Base-by-base conservation (phyloP, 805 yeast species). In the Isabelozyma pseudorhagii region DNA sequence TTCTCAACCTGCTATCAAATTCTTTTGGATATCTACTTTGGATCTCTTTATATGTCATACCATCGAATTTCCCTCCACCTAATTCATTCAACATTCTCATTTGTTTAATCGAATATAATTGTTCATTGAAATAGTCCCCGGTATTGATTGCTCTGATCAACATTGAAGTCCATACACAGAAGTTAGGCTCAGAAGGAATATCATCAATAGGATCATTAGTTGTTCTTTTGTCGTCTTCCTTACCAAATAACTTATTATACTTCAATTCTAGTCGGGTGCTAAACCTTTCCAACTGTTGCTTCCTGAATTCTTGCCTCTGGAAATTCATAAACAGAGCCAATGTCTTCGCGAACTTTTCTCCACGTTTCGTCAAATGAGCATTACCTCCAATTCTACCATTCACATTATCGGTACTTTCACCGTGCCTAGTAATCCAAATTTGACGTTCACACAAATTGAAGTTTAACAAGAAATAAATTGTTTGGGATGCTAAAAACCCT, bases 131-230 rank as follows among this genome's bases (percentile, higher is more conserved):
- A 54, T 75, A 78, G 46, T 80, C 77, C 0, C 93, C 89, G 0
- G 97, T 88, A 65, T 91, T 89, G 8, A 87, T 75, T 2, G 94
- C 79, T 53, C 99, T 76, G 39, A 77, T 66, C 53, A 93, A 75
- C 94, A 91, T 89, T 17, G 96, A 87, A 0, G 96, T 87, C 96
- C 97, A 92, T 4, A 93, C 96, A 55, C 91, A 87, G 64, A 90
- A 90, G 52, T 83, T 79, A 8, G 89, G 85, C 57, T 89, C 96
- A 36, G 72, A 63, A 38, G 80, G 71, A 40, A 75, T 65, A 49
- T 69, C 61, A 25, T 28, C 57, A 14, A 14, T 17, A 21, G 58
- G 62, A 43, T 58, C 60, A 10, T 39, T 17, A 5, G 15, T 15
- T 14, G 54, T 51, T n/a, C 63, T 61, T 29, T 62, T 64, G 25